phyloP scores from a whole-genome alignment of 2,329 filamentous ascomycete genomes.

The Blastomyces parvus region DNA sequence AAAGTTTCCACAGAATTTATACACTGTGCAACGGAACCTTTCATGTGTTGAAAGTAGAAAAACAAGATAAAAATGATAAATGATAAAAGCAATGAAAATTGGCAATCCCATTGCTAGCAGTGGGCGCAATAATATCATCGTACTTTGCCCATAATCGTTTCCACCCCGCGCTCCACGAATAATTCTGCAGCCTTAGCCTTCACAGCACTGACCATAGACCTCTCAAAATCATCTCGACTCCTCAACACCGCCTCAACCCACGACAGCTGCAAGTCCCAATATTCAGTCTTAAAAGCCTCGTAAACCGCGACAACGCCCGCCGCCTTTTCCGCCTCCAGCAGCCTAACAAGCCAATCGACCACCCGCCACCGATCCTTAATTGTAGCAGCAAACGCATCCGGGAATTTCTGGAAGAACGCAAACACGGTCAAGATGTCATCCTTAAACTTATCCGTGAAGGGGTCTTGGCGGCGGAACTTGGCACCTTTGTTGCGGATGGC shows the following conservation, averaged over 20 bases:
- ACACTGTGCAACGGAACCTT: not conserved
- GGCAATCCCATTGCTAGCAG: not conserved
- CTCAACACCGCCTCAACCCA: slow-evolving; percentile 93
- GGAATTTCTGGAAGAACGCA: slow-evolving; percentile 68
- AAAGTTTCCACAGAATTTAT: not conserved
- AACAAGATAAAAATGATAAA: too few relatives aligned
- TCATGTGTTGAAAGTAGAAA: too few relatives aligned
- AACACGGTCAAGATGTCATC: slow-evolving; percentile 88
- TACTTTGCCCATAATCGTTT: slow-evolving; percentile 92
- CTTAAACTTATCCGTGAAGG: slow-evolving; percentile 86
- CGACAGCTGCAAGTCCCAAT: slow-evolving; percentile 88
- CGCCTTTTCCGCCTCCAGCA: slow-evolving; percentile 67
- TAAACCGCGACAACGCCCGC: slow-evolving; percentile 67
- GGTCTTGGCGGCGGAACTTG: slow-evolving; percentile 77
- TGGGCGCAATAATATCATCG: slow-evolving; percentile 44
- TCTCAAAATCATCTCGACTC: slow-evolving; percentile 84
- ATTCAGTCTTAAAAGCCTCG: slow-evolving; percentile 69
- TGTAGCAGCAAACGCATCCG: slow-evolving; percentile 57
- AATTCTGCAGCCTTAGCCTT: slow-evolving; percentile 84
- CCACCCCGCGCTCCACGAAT: slow-evolving; percentile 65
- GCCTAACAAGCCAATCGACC: slow-evolving; percentile 69
- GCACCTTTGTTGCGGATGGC: slow-evolving; percentile 81
- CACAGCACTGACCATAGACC: slow-evolving; percentile 75
- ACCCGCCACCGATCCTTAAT: slow-evolving; percentile 92
- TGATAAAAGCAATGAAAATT: not conserved